Evolutionary conservation across 306 rosid species (phyloP), one percentile per base, ranked within the genome.

Genomic region (Trifolium dubium): DNA sequence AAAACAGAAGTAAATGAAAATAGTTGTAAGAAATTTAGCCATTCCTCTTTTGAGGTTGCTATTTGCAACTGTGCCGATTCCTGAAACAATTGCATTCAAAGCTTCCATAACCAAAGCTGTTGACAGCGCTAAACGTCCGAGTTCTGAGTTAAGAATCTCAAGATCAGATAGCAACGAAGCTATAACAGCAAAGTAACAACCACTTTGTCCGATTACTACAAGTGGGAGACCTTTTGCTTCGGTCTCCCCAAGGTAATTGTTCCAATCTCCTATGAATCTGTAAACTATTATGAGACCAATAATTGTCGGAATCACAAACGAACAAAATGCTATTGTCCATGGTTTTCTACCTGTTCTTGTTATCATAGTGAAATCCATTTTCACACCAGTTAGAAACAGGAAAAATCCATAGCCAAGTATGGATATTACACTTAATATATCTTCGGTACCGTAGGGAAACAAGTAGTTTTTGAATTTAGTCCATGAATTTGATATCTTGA

Each of bases 321-420:
- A 34, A 0, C 30, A 23, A 0, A 86, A 5, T 3, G 86, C 88
- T 0, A 75, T 80, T 11, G 74, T 7, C 64, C 85, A 32, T 0
- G 86, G 69, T 71, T 84, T 92, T 59, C 23, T 73, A 4, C 92
- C 93, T 1, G 84, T 68, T 71, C 66, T 86, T 0, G 53, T 28
- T 28, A 82, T 51, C 80, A 82, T 35, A 41, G 82, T 80, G 5
- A 78, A 19, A 18, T 92, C 90, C 90, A 88, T 88, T 46, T 85
- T 76, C 23, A 81, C 93, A 2, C 70, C 71, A 3, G 23, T 58
- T 9, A 80, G 40, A 34, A 92, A 89, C 64, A 82, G 0, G 59
- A 76, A 88, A 4, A 82, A 43, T 7, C 60, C 10, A 56, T 78
- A 88, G 1, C 89, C 92, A 4, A 76, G 15, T 4, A 6, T 1